Conservation (phyloP, 345 rosid genomes). For the Citropsis articulata region DNA sequence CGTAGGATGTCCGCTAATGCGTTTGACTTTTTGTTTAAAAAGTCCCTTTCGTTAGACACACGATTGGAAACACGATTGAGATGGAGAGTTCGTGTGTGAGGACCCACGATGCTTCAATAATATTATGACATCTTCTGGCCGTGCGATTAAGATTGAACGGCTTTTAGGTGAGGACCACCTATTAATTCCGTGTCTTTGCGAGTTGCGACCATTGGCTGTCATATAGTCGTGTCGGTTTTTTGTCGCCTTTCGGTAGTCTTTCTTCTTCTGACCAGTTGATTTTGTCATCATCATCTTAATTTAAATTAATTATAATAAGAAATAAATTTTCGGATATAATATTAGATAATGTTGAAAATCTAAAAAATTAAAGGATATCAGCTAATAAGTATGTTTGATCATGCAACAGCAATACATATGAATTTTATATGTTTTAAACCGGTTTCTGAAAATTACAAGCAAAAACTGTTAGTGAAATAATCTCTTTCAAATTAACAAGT, state of each 20-base stretch:
- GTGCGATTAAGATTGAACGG: constrained; percentile 46
- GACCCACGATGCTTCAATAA: constrained; percentile 7
- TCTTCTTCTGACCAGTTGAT: neutral
- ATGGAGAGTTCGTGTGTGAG: constrained; percentile 20
- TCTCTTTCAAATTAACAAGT: too few relatives aligned
- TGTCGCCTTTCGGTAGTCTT: neutral
- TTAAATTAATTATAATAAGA: too few relatives aligned
- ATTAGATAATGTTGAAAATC: too few relatives aligned
- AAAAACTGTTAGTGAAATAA: too few relatives aligned
- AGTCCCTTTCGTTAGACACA: constrained; percentile 43
- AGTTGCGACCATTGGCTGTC: constrained; percentile 26
- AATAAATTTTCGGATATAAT: too few relatives aligned
- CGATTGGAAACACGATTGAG: constrained; percentile 37
- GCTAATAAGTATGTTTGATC: too few relatives aligned
- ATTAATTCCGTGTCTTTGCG: constrained; percentile 35
- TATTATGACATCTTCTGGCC: constrained; percentile 28
- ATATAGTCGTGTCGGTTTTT: constrained; percentile 21
- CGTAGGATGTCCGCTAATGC: constrained; percentile 6
- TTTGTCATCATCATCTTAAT: too few relatives aligned
- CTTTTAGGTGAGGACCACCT: constrained; percentile 41
- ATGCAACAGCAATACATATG: too few relatives aligned
- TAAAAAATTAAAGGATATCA: neutral
- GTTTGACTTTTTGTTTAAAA: constrained; percentile 34
- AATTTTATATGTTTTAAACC: too few relatives aligned
- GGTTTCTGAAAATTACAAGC: too few relatives aligned